Conservation (phyloP, 1,284 basidiomycete genomes). For the Trametes pubescens region DNA sequence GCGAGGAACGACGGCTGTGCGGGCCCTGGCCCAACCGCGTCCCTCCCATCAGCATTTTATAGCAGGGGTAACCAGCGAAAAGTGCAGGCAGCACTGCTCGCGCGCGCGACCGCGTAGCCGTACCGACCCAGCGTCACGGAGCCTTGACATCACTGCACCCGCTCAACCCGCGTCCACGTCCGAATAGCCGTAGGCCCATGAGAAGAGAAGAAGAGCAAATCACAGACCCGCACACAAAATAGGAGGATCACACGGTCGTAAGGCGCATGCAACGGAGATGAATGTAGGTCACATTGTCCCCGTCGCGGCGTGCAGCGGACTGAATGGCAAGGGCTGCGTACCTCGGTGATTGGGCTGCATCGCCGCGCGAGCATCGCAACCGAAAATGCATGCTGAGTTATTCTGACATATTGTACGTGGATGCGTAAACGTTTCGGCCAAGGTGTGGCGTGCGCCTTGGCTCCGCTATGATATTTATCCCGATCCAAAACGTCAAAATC, state of each 20-base stretch:
- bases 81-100: not conserved
- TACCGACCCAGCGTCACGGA: not conserved
- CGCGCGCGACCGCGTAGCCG: not conserved
- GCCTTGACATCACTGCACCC: slow-evolving; percentile 20
- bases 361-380: slow-evolving; percentile 4
- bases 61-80: not conserved
- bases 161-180: not conserved
- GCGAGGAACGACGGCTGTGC: not conserved
- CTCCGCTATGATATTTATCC: too few relatives aligned
- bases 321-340: not conserved
- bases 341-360: slow-evolving; percentile 5
- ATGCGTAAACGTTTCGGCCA: too few relatives aligned
- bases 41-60: slow-evolving; percentile 5
- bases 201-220: slow-evolving; percentile 7
- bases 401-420: too few relatives aligned
- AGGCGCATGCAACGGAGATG: slow-evolving; percentile 19
- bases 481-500: too few relatives aligned
- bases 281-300: slow-evolving; percentile 25
- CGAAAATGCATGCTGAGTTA: not conserved
- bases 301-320: not conserved
- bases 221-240: slow-evolving; percentile 6
- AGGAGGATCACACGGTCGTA: slow-evolving; percentile 21
- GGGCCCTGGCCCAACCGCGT: slow-evolving; percentile 3
- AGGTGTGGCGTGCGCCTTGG: too few relatives aligned
- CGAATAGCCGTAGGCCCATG: slow-evolving; percentile 2